Conservation (phyloP, 2,329 filamentous ascomycete species). For the Diaporthe nobilis region DNA sequence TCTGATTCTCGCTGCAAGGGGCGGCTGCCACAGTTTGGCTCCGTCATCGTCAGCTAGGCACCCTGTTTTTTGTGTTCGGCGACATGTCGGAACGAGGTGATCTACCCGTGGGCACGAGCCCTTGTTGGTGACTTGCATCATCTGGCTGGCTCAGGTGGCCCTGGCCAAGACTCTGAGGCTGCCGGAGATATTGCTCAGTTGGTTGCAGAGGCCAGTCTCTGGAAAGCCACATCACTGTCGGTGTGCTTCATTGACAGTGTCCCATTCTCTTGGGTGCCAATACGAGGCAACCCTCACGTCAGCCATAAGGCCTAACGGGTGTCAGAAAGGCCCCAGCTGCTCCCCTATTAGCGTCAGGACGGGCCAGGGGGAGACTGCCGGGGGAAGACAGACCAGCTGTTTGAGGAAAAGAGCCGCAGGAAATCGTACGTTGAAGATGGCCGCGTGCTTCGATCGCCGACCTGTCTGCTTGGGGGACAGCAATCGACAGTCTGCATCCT, state of each 20-base stretch:
- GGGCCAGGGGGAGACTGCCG: conserved; percentile 27
- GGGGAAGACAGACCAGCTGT: conserved; percentile 29
- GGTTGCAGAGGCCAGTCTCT: background rate
- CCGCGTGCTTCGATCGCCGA: conserved; percentile 30
- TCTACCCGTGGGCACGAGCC: conserved; percentile 15
- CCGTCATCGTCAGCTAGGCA: conserved; percentile 23
- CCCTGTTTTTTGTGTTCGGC: conserved; percentile 10
- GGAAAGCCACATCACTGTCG: conserved; percentile 23
- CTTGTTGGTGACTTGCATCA: conserved; percentile 17
- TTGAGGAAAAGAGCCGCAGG: conserved; percentile 22
- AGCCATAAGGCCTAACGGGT: conserved; percentile 16
- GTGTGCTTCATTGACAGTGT: conserved; percentile 25
- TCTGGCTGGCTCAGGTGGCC: conserved; percentile 14
- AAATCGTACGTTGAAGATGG: conserved; percentile 29
- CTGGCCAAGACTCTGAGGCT: conserved; percentile 16
- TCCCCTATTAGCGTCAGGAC: background rate
- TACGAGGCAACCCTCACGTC: conserved; percentile 28
- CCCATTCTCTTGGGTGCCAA: conserved; percentile 18
- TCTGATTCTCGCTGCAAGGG: conserved; percentile 39
- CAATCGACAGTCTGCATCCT: conserved; percentile 13
- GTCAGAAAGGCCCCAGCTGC: conserved; percentile 14
- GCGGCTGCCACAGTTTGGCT: conserved; percentile 3
- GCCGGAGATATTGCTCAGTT: conserved; percentile 18
- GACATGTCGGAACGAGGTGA: conserved; percentile 18
- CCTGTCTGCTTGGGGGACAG: conserved; percentile 5